Base-by-base conservation (phyloP, 192 early-diverging fungal species). In the Coemansia aciculifera region DNA sequence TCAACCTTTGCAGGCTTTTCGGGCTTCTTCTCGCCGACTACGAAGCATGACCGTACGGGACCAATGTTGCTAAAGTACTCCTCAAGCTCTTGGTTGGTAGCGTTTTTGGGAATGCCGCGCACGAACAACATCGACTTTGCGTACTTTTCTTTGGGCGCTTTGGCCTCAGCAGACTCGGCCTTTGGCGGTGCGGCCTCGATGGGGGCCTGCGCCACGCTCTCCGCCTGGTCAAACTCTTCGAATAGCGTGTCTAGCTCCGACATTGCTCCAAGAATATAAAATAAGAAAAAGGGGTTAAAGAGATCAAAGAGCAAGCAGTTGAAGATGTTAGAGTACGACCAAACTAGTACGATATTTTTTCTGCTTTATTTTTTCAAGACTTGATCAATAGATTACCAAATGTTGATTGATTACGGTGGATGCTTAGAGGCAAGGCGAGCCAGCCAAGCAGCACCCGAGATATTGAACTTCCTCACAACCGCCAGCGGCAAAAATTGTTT, bases 31-130 rank as follows among this genome's bases (percentile, higher is more conserved):
- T 89, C 89, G 10, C 75, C 72, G 1, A 98, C 93, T 40, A 96
- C 92, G 73, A 97, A 98, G 71, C 94, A 95, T 32, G 91, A 92
- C 38, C 93, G 80, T 19, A 95, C 78, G 8, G 96, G 96, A 13
- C 95, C 96, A 32, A 97, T 72, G 31, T 92, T 90, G 62, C 88
- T 88, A 75, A 98, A 97, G 79, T 95, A 98, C 31, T 79, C 87
- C 70, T 95, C 92, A 17, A 98, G 87, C 64, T 97, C 89, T 15
- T 75, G 83, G 52, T 85, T 88, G 19, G 94, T 94, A 1, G 95
- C 93, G 49, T 89, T 85, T 64, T 86, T 90, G 23, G 96, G 96
- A 40, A 98, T 84, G 5, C 87, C 89, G 32, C 94, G 88, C 42
- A 98, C 94, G 74, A 97, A 98, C 15, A 98, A 84, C 37, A 88